Conservation (phyloP, 2,329 filamentous ascomycete species). For the Byssoonygena ceratinophila region DNA sequence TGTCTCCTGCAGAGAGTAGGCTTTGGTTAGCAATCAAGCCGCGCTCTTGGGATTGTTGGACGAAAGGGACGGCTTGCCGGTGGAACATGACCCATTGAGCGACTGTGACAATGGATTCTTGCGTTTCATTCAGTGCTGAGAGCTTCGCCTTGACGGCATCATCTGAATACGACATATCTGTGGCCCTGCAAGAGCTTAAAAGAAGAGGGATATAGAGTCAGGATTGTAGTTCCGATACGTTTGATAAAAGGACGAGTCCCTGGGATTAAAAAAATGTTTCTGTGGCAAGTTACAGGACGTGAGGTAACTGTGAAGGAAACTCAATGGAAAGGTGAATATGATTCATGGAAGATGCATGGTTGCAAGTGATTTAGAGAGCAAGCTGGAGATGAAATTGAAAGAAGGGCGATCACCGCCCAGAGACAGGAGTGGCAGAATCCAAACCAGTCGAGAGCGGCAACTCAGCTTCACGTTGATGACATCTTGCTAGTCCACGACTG, state of each 20-base stretch:
- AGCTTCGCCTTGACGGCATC: conserved; percentile 92
- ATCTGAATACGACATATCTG: conserved; percentile 80
- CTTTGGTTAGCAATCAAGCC: not conserved
- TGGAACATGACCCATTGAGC: conserved; percentile 99
- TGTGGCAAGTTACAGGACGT: not conserved
- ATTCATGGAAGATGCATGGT: not conserved
- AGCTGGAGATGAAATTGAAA: not conserved
- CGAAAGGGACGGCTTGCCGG: conserved; percentile 48
- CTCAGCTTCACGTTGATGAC: not conserved
- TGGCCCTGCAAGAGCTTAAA: not conserved
- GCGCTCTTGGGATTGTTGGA: conserved; percentile 14
- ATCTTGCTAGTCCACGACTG: not conserved
- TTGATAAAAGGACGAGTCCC: no score
- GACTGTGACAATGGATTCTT: conserved; percentile 91
- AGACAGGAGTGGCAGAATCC: conserved; percentile 1
- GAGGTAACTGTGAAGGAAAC: not conserved
- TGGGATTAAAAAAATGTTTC: no score
- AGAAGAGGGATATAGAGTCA: not conserved
- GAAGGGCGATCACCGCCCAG: not conserved
- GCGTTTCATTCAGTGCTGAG: conserved; percentile 88
- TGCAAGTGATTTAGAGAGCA: not conserved
- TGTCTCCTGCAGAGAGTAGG: conserved; percentile 54
- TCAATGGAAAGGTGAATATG: not conserved
- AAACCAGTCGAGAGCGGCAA: not conserved
- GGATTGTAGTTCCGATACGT: not conserved